Base-by-base conservation (phyloP, 768 basidiomycete genomes). In the Lyophyllum semitale region DNA sequence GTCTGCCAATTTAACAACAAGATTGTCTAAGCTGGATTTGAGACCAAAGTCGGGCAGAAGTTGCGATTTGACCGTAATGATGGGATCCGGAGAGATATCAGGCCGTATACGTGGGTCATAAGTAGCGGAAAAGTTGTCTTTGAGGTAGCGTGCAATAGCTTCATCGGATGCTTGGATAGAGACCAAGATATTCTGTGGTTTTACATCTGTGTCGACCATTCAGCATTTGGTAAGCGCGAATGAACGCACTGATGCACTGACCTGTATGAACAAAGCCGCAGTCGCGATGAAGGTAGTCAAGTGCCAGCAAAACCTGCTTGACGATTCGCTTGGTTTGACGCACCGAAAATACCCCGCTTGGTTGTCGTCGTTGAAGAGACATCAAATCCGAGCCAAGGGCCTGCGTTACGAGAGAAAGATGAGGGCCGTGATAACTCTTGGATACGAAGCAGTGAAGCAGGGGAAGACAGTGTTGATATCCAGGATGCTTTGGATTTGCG, bases 221-320 rank as follows among this genome's bases (percentile, higher is more conserved):
- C 15, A n/a, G 35, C 35, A 13, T 13, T 13, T 37, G 35, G 35
- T 37, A 37, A 37, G n/a, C n/a, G n/a, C n/a, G n/a, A 37, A 17
- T 37, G 15, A 37, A 8, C n/a, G n/a, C 8, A 13, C 7, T 12
- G 35, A 37, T 8, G 35, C 35, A 46, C 50, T 27, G 40, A 66
- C 68, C 65, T 29, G 49, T 59, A 54, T 69, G 63, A 40, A 66
- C 51, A 17, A 63, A 33, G 1, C 54, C 43, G 37, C 62, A 66
- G 30, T 63, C 48, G 15, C 53, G 48, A 49, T 71, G 69, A 44
- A 70, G 61, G 52, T 67, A 71, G 45, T 66, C 61, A 9, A 67
- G 55, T 4, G 67, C 66, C 17, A 68, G 62, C 25, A 71, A 58
- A 11, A 59, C 25, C 50, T 71, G 71, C 41, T 64, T 67, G 29